These are phyloP conservation scores for Syzygium grande DNA, from an alignment of 345 rosid genomes.

Conservation along the genomic window DNA sequence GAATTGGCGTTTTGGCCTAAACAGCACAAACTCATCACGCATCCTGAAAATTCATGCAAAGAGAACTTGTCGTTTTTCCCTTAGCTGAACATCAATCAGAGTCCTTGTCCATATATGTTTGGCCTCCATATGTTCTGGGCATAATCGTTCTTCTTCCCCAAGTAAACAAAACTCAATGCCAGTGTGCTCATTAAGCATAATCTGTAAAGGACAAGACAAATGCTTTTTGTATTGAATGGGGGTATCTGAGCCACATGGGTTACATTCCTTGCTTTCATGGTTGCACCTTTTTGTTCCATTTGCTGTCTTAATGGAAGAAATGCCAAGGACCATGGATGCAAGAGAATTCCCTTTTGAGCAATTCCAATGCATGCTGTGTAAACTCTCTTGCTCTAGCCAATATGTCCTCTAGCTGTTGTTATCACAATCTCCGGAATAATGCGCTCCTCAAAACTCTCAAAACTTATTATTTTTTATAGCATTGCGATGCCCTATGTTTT, in stretches of 20 bases:
- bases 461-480: background rate
- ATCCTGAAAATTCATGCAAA: background rate
- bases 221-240: background rate
- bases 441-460: constrained; percentile 38
- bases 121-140: constrained; percentile 25
- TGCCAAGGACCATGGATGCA: constrained; percentile 19
- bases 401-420: constrained; percentile 56
- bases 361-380: constrained; percentile 19
- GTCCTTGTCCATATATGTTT: constrained; percentile 19
- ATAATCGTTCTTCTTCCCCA: constrained; percentile 5
- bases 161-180: background rate
- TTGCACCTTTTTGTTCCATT: constrained; percentile 22
- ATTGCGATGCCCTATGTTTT: constrained; percentile 8
- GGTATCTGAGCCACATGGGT: constrained; percentile 42
- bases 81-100: background rate
- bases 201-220: background rate
- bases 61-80: background rate
- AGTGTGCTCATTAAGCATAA: constrained; percentile 2
- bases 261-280: constrained; percentile 34
- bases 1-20: background rate
- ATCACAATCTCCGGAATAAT: constrained; percentile 33
- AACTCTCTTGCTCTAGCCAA: background rate
- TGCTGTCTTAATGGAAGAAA: constrained; percentile 22
- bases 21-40: background rate
- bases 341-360: constrained; percentile 35